Evolutionary conservation across 441 rosid species (phyloP).

Genomic region (Adansonia rubrostipa): DNA sequence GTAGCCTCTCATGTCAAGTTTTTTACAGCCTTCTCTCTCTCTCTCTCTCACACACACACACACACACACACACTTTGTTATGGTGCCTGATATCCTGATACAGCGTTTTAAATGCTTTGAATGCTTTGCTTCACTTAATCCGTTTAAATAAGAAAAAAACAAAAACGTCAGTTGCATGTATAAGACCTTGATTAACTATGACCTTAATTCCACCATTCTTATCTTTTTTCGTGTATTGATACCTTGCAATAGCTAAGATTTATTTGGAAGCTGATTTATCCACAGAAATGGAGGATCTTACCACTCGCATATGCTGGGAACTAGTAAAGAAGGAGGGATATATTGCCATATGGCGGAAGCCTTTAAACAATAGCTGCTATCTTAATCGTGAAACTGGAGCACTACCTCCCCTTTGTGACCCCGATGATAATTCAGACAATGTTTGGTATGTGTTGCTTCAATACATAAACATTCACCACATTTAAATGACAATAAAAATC

Average conservation of each 20-base stretch:
- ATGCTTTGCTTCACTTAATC: neutral
- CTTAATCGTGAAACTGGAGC: conserved; percentile 45
- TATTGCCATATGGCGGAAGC: conserved; percentile 64
- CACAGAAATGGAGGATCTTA: conserved; percentile 67
- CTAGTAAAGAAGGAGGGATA: conserved; percentile 63
- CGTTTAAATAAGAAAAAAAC: neutral
- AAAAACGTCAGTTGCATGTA: neutral
- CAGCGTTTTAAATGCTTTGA: neutral
- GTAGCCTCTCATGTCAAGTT: conserved; percentile 31
- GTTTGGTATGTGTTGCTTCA: conserved; percentile 52
- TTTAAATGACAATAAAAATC: neutral
- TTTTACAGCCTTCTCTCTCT: neutral
- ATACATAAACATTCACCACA: neutral
- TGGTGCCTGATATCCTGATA: neutral
- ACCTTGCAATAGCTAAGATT: conserved; percentile 15
- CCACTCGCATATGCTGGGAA: conserved; percentile 64
- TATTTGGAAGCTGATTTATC: conserved; percentile 11
- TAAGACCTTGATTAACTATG: neutral
- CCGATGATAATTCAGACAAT: conserved; percentile 59
- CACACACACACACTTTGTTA: neutral
- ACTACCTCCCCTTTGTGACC: conserved; percentile 55
- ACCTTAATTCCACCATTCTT: conserved; percentile 1
- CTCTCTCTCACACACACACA: neutral
- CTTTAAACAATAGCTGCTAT: conserved; percentile 65
- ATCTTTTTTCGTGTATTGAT: conserved; percentile 4